A percentile compares a stretch with the other conserved stretches of the same genome.
phyloP scores from a whole-genome alignment of 495 filamentous ascomycete species.

The Parachaetomium inaequale region DNA sequence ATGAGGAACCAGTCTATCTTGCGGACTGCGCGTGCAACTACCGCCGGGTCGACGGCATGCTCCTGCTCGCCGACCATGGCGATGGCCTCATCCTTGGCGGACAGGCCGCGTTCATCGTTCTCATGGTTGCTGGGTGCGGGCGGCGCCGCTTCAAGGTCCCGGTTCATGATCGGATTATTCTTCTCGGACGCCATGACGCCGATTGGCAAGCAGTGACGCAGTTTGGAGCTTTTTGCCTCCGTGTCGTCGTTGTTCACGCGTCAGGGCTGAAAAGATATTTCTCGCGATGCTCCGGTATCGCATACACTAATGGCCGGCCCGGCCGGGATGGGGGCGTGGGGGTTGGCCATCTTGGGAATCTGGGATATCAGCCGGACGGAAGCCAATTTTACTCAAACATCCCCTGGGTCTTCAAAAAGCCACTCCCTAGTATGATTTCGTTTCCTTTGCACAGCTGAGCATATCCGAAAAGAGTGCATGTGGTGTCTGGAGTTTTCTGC shows the following conservation, averaged over 20 bases:
- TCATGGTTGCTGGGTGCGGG: background rate
- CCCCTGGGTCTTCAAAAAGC: background rate
- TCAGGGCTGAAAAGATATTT: background rate
- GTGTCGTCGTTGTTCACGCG: background rate
- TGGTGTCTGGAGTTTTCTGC: background rate
- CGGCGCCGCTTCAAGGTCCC: conserved; percentile 5
- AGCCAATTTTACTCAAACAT: background rate
- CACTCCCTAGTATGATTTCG: background rate
- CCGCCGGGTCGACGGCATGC: conserved; percentile 46
- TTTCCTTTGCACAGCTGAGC: background rate
- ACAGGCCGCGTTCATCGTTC: background rate
- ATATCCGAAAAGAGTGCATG: background rate
- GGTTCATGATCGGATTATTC: background rate
- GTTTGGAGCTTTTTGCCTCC: background rate
- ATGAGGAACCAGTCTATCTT: conserved; percentile 72
- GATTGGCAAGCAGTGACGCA: background rate
- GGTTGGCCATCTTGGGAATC: background rate
- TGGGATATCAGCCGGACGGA: background rate
- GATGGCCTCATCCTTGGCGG: conserved; percentile 33
- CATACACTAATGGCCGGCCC: background rate
- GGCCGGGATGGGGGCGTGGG: background rate
- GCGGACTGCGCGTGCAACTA: conserved; percentile 55
- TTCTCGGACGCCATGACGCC: conserved; percentile 3
- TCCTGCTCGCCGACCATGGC: conserved; percentile 38
- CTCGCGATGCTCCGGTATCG: conserved; percentile 8